Evolutionary conservation across 2,329 filamentous ascomycete species (phyloP), one percentile per base, ranked within the genome.

Genomic region (Fusarium miscanthi): DNA sequence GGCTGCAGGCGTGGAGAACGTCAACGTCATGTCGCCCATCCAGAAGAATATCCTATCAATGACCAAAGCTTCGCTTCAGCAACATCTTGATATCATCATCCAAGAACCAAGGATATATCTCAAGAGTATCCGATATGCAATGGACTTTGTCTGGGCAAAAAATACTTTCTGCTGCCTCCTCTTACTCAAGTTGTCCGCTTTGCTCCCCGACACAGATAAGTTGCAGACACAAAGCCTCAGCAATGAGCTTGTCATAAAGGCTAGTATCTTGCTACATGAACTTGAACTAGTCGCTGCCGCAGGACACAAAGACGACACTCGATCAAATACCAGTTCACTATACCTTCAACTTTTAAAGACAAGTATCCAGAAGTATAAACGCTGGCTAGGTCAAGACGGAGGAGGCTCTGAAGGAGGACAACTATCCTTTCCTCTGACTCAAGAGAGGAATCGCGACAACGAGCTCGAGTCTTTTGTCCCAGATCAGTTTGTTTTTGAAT

Each of bases 131-230:
- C 58, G 58, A 2, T 69, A 69, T 35, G 65, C 66, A 3, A 69
- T 69, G 66, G 65, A 69, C 23, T 69, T 69, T 35, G 65, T 69
- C 2, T 69, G 64, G 66, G 66, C 66, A 0, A 69, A 69, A 2
- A 69, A 69, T 2, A 69, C 66, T 0, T 69, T 69, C 6, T 69
- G 66, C 1, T 69, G 66, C 9, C 8, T 69, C 0, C 66, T 69
- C 17, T n/a, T 69, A 0, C 66, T 69, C 3, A 69, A 69, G 6
- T 1, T 69, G 6, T 69, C 49, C 0, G 66, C 45, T 17, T n/a
- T 69, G 3, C 35, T 69, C 2, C 51, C 64, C 0, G 58, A 52
- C 0, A 3, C 16, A 0, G 35, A 38, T 1, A 35, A 16, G 12
- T 10, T 31, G 1, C 63, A 37, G 41, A 48, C 46, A 0, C 46